A percentile compares a stretch with the other conserved stretches of the same genome.
These are phyloP conservation scores for Nidularia pulvinata DNA, from an alignment of 768 basidiomycete species.

Conservation along the genomic window DNA sequence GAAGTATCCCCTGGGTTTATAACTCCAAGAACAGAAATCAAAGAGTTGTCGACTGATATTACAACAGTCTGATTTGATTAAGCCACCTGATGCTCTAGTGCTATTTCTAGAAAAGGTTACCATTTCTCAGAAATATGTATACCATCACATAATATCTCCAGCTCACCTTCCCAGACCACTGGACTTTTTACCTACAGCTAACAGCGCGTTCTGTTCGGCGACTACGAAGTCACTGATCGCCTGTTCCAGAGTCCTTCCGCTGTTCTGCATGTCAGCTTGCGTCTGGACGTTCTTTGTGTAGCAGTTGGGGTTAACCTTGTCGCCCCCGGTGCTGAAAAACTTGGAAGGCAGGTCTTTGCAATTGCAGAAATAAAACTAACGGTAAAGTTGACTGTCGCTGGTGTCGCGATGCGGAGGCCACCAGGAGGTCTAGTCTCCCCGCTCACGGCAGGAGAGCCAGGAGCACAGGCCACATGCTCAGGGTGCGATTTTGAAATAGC, in stretches of 20 bases:
- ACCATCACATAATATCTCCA: neutral
- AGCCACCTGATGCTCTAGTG: constrained; percentile 46
- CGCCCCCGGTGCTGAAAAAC: constrained; percentile 81
- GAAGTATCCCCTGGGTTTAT: neutral
- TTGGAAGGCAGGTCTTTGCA: constrained; percentile 49
- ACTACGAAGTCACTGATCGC: constrained; percentile 64
- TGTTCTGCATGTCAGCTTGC: constrained; percentile 46
- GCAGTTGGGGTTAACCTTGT: constrained; percentile 73
- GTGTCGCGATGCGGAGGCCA: constrained; percentile 72
- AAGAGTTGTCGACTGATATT: constrained; percentile 36
- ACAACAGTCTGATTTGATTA: constrained; percentile 49
- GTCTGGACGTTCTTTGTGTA: constrained; percentile 62
- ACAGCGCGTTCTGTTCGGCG: constrained; percentile 54
- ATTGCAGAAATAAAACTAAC: constrained; percentile 49
- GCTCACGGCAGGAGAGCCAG: constrained; percentile 55
- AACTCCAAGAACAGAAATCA: neutral
- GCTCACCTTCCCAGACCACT: constrained; percentile 76
- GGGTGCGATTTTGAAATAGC: constrained; percentile 65
- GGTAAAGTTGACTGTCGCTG: constrained; percentile 61
- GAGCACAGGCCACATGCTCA: constrained; percentile 71
- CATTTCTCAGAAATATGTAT: constrained; percentile 14
- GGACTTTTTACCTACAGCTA: constrained; percentile 60
- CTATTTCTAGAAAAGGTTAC: constrained; percentile 57
- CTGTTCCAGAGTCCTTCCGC: constrained; percentile 53
- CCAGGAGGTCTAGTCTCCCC: constrained; percentile 83